Evolutionary conservation across 176 grass and related monocot genomes (phyloP).

Genomic region (Bothriochloa decipiens): DNA sequence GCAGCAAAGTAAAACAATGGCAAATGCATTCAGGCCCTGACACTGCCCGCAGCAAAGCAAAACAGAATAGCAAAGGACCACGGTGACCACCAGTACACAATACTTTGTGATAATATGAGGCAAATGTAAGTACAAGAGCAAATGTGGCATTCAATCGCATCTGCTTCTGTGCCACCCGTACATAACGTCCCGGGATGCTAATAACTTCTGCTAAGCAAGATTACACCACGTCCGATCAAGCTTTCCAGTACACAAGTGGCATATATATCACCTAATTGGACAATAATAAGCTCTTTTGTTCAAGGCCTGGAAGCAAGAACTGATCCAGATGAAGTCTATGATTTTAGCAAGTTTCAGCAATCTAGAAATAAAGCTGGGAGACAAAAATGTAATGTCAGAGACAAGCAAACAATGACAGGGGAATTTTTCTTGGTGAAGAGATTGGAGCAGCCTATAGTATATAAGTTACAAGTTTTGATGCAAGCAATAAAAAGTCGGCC

Average conservation of each 20-base stretch:
- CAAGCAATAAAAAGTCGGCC: conserved; percentile 13
- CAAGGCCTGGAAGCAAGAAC: not conserved
- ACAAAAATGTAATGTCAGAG: not conserved
- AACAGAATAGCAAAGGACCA: not conserved
- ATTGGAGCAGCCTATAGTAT: not conserved
- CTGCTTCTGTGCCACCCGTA: not conserved
- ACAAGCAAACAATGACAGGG: not conserved
- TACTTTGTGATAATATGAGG: not conserved
- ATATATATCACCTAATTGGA: not conserved
- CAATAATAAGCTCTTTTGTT: not conserved
- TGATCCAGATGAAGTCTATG: not conserved
- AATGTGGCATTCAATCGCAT: not conserved
- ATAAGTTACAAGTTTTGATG: conserved; percentile 17
- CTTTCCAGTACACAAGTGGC: not conserved
- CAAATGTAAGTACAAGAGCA: not conserved
- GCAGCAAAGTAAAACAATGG: not conserved
- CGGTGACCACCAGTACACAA: not conserved
- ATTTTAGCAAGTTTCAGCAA: not conserved
- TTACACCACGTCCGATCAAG: not conserved
- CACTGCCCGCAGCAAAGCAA: not conserved
- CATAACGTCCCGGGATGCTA: not conserved
- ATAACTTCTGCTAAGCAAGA: not conserved
- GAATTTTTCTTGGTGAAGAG: not conserved
- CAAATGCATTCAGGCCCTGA: not conserved
- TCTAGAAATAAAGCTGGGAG: not conserved